These are phyloP conservation scores for Heliosperma pusillum DNA, from an alignment of 148 eudicot species.

Conservation along the genomic window DNA sequence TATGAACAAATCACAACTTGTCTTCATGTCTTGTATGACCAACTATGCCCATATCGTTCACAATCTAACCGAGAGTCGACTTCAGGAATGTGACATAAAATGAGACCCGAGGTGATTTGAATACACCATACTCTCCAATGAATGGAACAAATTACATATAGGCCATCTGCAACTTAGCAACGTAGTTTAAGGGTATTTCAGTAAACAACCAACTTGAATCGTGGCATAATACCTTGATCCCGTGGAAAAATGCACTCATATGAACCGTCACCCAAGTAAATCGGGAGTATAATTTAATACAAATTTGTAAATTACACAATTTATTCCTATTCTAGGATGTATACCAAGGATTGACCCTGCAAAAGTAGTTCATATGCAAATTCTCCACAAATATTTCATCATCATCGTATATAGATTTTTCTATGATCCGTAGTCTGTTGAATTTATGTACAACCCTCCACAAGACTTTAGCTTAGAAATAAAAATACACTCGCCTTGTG, in stretches of 20 bases:
- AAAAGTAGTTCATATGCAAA: slow-evolving; percentile 2
- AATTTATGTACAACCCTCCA: slow-evolving; percentile 18
- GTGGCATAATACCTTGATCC: background rate
- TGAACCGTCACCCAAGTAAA: background rate
- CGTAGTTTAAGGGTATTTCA: background rate
- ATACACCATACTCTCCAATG: too few relatives aligned
- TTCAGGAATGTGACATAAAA: too few relatives aligned
- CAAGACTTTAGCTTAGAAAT: slow-evolving; percentile 3
- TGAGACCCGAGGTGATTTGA: too few relatives aligned
- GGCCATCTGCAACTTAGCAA: too few relatives aligned
- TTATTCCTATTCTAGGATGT: slow-evolving; percentile 6
- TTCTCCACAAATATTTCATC: slow-evolving; percentile 6
- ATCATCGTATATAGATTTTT: slow-evolving; percentile 8
- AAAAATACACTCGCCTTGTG: slow-evolving; percentile 9
- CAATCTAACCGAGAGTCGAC: too few relatives aligned
- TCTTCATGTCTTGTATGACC: too few relatives aligned
- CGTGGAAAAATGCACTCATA: background rate
- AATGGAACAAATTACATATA: too few relatives aligned
- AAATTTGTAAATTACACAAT: background rate
- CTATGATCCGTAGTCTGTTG: too few relatives aligned
- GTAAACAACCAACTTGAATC: background rate
- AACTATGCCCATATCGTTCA: too few relatives aligned
- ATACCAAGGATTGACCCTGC: background rate
- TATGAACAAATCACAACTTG: too few relatives aligned
- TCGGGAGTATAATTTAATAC: slow-evolving; percentile 2